A percentile compares a stretch with the other conserved stretches of the same genome.
These are phyloP conservation scores for Mimosa pudica DNA, from an alignment of 306 rosid genomes.

Conservation along the genomic window DNA sequence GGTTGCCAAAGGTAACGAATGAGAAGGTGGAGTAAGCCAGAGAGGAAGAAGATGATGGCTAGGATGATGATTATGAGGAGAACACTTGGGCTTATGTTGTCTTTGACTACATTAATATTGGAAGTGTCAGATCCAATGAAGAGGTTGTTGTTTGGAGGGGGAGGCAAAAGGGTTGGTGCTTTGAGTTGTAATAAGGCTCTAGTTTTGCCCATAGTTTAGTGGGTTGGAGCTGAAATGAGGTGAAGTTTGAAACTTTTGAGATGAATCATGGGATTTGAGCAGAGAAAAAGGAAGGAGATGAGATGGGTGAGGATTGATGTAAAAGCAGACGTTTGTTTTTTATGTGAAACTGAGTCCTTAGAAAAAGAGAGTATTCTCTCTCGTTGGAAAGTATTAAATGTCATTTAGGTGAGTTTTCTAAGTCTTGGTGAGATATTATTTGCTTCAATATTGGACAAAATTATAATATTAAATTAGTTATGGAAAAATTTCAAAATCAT, in stretches of 20 bases:
- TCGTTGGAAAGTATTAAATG: neutral
- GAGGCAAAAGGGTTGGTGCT: conserved; percentile 37
- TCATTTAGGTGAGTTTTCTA: neutral
- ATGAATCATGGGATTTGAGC: conserved; percentile 7
- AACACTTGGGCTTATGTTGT: conserved; percentile 71
- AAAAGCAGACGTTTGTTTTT: conserved; percentile 19
- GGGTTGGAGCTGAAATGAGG: conserved; percentile 28
- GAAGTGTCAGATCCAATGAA: conserved; percentile 45
- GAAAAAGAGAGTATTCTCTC: no score
- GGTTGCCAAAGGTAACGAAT: conserved; percentile 76
- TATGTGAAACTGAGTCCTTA: conserved; percentile 11
- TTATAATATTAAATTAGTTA: neutral
- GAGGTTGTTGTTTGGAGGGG: conserved; percentile 23
- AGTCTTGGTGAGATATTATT: neutral
- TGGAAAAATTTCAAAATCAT: neutral
- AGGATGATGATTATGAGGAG: conserved; percentile 71
- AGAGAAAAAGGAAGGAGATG: neutral
- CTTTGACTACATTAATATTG: conserved; percentile 37
- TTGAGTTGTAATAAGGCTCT: conserved; percentile 27
- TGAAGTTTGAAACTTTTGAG: conserved; percentile 44
- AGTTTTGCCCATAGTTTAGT: conserved; percentile 41
- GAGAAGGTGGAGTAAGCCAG: conserved; percentile 90
- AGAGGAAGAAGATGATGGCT: conserved; percentile 84
- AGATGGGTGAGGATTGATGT: neutral
- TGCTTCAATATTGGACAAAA: neutral